These are phyloP conservation scores for Rhazya stricta DNA, from an alignment of 257 asterid species.

Conservation along the genomic window DNA sequence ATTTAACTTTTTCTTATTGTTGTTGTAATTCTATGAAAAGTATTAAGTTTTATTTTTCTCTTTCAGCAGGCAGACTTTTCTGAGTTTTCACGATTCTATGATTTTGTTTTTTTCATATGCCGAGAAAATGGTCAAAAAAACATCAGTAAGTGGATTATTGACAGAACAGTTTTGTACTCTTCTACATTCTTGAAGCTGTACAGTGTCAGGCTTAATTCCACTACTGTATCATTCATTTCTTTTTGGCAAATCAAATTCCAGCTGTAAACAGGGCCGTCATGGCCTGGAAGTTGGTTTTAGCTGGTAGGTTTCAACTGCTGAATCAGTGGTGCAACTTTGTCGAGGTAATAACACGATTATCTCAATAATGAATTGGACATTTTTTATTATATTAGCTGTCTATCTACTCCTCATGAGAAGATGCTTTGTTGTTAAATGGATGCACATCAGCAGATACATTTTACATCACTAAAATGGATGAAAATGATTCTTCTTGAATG, in stretches of 20 bases:
- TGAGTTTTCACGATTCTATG: conserved; percentile 77
- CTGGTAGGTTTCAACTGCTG: conserved; percentile 85
- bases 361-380: background rate
- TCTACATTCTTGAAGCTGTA: background rate
- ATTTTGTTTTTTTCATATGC: conserved; percentile 88
- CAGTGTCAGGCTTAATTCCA: background rate
- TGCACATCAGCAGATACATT: background rate
- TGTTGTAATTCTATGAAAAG: background rate
- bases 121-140: conserved; percentile 93
- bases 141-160: conserved; percentile 57
- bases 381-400: background rate
- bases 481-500: background rate
- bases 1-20: background rate
- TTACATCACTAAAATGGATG: background rate
- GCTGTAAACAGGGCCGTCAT: conserved; percentile 85
- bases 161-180: background rate
- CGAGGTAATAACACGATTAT: conserved; percentile 47
- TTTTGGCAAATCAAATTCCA: conserved; percentile 27
- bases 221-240: background rate
- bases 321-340: conserved; percentile 86
- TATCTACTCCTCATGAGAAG: background rate
- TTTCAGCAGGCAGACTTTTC: conserved; percentile 62
- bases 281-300: conserved; percentile 90
- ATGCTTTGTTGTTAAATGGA: background rate
- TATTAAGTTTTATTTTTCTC: background rate